Evolutionary conservation across 257 asterid species (phyloP).

Genomic region (Solanum chmielewskii): DNA sequence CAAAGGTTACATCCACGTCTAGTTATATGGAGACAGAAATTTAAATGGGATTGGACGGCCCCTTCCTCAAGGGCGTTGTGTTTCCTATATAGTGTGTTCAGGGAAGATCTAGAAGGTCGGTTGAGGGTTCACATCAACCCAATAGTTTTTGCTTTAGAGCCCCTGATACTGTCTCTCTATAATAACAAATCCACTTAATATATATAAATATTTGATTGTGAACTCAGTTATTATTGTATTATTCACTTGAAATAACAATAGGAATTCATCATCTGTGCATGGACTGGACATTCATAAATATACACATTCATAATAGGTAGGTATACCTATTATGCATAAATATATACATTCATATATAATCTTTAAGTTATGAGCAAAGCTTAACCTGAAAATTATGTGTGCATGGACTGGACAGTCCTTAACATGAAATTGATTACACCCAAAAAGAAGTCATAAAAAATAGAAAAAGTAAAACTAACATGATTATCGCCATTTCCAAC

Average conservation of each 20-base stretch:
- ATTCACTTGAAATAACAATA: background rate
- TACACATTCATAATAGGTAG: background rate
- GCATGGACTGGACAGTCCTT: background rate
- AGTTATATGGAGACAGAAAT: background rate
- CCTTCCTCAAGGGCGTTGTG: background rate
- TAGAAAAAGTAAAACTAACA: background rate
- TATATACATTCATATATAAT: background rate
- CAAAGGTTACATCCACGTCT: background rate
- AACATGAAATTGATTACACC: background rate
- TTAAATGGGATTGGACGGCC: background rate
- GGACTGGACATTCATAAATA: too few species aligned
- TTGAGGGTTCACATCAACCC: background rate
- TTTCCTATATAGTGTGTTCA: background rate
- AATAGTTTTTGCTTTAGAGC: background rate
- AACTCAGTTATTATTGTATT: background rate
- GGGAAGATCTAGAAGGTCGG: background rate
- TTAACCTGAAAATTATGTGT: background rate
- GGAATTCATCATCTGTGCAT: background rate
- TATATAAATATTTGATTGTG: background rate
- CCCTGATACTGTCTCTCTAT: background rate
- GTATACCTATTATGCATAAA: background rate
- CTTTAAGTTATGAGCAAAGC: background rate
- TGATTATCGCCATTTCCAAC: background rate
- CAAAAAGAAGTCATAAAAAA: background rate
- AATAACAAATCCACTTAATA: background rate